A percentile compares a stretch with the other conserved stretches of the same genome.
Evolutionary conservation across 306 rosid species (phyloP).

Genomic region (Pterocarpus santalinus): DNA sequence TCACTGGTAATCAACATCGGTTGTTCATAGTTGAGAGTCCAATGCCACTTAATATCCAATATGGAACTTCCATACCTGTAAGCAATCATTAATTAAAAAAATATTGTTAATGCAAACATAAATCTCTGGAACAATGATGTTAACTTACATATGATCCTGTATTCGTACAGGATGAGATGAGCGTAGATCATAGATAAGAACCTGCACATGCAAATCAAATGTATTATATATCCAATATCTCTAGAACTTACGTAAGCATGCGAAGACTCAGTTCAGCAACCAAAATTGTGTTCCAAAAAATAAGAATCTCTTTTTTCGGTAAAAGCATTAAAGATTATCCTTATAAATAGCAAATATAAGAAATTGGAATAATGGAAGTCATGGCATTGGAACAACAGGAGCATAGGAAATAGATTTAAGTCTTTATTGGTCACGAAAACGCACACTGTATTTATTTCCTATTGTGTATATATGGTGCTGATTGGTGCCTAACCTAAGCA

Average conservation of each 20-base stretch:
- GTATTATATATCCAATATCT: slow-evolving; percentile 23
- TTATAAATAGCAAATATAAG: slow-evolving; percentile 20
- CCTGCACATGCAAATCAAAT: slow-evolving; percentile 62
- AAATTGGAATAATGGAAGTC: slow-evolving; percentile 2
- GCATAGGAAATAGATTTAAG: too few relatives aligned
- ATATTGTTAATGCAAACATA: slow-evolving; percentile 25
- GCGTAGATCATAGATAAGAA: slow-evolving; percentile 89
- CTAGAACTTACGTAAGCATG: not conserved
- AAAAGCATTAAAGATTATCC: not conserved
- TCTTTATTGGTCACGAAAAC: too few relatives aligned
- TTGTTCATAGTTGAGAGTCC: slow-evolving; percentile 71
- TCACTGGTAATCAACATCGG: slow-evolving; percentile 86
- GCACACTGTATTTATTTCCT: too few relatives aligned
- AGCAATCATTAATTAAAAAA: slow-evolving; percentile 5
- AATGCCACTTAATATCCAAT: slow-evolving; percentile 96
- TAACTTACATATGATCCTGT: slow-evolving; percentile 89
- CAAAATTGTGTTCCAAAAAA: not conserved
- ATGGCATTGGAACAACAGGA: too few relatives aligned
- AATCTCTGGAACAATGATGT: slow-evolving; percentile 34
- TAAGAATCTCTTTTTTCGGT: not conserved
- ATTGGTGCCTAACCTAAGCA: too few relatives aligned
- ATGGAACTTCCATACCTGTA: slow-evolving; percentile 92
- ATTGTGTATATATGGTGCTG: too few relatives aligned
- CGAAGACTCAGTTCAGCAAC: slow-evolving; percentile 16
- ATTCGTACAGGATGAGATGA: slow-evolving; percentile 76